Percentiles rank a stretch among this genome's conserved stretches.
Evolutionary conservation across 176 grass and related monocot genomes (phyloP).

Genomic region (Bothriochloa decipiens): DNA sequence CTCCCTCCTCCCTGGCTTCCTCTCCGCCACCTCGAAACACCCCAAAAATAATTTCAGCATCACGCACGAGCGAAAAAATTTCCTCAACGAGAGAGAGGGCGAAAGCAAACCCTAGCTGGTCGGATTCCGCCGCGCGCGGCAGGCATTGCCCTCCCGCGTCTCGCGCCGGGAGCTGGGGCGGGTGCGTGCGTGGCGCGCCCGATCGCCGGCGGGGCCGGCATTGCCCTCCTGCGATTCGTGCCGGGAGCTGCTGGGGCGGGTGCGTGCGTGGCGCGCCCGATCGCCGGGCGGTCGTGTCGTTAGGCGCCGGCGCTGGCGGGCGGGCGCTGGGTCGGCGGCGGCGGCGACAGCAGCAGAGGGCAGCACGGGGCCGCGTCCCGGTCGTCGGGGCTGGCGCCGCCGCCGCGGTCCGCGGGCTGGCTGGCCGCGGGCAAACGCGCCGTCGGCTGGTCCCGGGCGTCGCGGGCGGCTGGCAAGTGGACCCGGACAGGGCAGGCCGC

Average conservation of each 20-base stretch:
- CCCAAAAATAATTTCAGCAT: constrained; percentile 24
- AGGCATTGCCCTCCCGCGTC: constrained; percentile 36
- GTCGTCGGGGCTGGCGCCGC: constrained; percentile 28
- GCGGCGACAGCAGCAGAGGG: background rate
- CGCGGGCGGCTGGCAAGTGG: background rate
- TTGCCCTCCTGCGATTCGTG: constrained; percentile 21
- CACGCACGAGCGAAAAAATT: background rate
- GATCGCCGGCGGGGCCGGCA: constrained; percentile 10
- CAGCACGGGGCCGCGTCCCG: too few species aligned
- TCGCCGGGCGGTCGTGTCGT: background rate
- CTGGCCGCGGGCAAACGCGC: constrained; percentile 16
- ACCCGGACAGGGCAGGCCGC: constrained; percentile 41
- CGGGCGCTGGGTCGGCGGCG: background rate
- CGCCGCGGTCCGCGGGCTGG: background rate
- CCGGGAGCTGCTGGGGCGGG: constrained; percentile 3
- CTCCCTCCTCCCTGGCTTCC: background rate
- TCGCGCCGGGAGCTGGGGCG: constrained; percentile 22
- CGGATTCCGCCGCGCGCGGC: constrained; percentile 38
- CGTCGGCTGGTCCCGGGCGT: constrained; percentile 14
- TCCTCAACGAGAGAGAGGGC: background rate
- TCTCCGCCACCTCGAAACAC: constrained; percentile 35
- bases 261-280: background rate
- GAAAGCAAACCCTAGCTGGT: constrained; percentile 39
- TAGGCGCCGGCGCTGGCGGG: background rate
- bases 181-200: background rate